phyloP scores from a whole-genome alignment of 192 early-diverging fungal species.

The Mortierella alpina region DNA sequence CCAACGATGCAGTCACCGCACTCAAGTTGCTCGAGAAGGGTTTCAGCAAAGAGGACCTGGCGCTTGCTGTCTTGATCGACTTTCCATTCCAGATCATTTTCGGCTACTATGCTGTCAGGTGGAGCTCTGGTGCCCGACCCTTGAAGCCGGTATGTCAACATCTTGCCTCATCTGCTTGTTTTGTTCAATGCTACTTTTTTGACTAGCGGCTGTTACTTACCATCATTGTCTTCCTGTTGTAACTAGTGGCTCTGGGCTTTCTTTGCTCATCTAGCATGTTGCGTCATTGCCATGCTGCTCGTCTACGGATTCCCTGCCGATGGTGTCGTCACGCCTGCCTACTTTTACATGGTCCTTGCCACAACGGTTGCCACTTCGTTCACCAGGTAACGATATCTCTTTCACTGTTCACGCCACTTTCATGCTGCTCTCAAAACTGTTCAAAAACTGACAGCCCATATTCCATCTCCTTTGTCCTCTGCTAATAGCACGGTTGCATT shows the following conservation, averaged over 20 bases:
- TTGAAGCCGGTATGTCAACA: constrained; percentile 73
- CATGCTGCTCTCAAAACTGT: not conserved
- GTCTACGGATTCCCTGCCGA: constrained; percentile 82
- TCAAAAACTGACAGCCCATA: too few relatives aligned
- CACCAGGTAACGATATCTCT: constrained; percentile 62
- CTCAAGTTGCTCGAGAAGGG: constrained; percentile 96
- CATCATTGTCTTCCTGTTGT: not conserved
- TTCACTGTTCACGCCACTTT: not conserved
- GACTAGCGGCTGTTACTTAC: not conserved
- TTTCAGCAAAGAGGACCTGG: constrained; percentile 94
- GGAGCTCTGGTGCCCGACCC: constrained; percentile 89
- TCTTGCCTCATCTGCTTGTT: too few relatives aligned
- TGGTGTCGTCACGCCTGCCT: constrained; percentile 68
- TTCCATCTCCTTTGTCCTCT: too few relatives aligned
- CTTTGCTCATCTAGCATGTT: constrained; percentile 84
- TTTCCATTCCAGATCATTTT: constrained; percentile 97
- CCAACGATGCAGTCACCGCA: constrained; percentile 94
- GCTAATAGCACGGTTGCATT: constrained; percentile 62
- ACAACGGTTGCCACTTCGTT: constrained; percentile 88
- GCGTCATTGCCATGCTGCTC: constrained; percentile 84
- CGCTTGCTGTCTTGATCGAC: constrained; percentile 91
- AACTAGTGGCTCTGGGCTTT: constrained; percentile 90
- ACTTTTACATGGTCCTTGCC: constrained; percentile 83
- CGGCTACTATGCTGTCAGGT: constrained; percentile 97
- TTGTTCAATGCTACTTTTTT: not conserved